A percentile compares a stretch with the other conserved stretches of the same genome.
Evolutionary conservation across 208 protist genomes (phyloP).

Genomic region (Borovskyia barvae): DNA sequence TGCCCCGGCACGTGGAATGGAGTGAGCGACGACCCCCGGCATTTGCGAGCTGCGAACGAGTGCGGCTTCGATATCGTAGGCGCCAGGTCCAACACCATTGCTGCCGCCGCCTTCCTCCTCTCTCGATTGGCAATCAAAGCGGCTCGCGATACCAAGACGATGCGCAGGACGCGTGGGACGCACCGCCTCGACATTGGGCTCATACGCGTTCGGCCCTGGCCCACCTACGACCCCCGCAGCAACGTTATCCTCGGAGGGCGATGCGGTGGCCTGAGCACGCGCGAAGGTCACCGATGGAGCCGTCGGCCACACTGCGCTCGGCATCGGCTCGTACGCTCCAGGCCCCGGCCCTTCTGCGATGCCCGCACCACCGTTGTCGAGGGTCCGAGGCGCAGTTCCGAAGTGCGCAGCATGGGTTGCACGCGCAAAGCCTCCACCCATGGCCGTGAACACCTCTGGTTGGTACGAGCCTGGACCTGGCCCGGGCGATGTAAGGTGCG

Average conservation of each 20-base stretch:
- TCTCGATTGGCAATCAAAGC: background rate
- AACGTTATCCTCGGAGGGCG: background rate
- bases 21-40: conserved; percentile 13
- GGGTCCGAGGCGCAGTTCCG: conserved; percentile 14
- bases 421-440: background rate
- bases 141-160: conserved; percentile 19
- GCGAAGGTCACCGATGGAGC: conserved; percentile 18
- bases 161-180: conserved; percentile 1
- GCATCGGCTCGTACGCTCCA: conserved; percentile 31
- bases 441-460: background rate
- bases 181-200: conserved; percentile 3
- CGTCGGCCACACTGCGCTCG: background rate
- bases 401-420: conserved; percentile 11
- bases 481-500: background rate
- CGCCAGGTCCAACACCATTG: conserved; percentile 43
- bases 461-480: conserved; percentile 50
- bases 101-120: background rate
- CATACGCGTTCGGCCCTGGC: conserved; percentile 22
- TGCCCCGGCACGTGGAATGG: conserved; percentile 12
- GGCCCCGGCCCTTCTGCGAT: conserved; percentile 13
- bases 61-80: conserved; percentile 26
- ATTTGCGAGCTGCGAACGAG: conserved; percentile 9
- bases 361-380: background rate
- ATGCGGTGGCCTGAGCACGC: background rate
- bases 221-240: background rate